Conservation (phyloP, 164 flowering plant species). For the Tetracentron sinense region DNA sequence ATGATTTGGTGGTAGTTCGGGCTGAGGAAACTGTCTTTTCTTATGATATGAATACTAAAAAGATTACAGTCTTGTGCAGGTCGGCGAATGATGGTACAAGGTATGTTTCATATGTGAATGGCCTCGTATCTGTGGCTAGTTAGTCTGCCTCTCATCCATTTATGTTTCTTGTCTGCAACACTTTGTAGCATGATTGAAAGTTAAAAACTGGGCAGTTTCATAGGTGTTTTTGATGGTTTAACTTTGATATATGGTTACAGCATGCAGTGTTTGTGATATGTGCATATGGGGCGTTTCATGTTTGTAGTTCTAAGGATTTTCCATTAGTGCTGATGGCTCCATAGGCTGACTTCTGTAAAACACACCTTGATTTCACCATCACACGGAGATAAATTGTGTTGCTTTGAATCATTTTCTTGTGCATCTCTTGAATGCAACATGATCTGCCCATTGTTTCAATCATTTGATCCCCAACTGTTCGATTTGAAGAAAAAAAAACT, state of each 20-base stretch:
- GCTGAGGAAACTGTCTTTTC: slow-evolving; percentile 7
- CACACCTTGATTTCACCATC: too few relatives aligned
- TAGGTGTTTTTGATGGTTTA: neutral
- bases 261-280: too few relatives aligned
- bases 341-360: too few relatives aligned
- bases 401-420: too few relatives aligned
- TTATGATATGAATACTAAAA: slow-evolving; percentile 19
- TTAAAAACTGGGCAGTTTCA: neutral
- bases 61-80: neutral
- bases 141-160: neutral
- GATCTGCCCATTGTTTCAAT: too few relatives aligned
- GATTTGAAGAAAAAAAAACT: too few relatives aligned
- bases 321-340: too few relatives aligned
- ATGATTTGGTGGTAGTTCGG: slow-evolving; percentile 19
- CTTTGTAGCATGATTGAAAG: neutral
- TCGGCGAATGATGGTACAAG: neutral
- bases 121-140: slow-evolving; percentile 30
- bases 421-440: too few relatives aligned
- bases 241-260: neutral
- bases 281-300: too few relatives aligned
- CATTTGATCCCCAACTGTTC: too few relatives aligned
- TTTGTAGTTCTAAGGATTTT: too few relatives aligned
- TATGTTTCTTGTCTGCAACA: neutral
- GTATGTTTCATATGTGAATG: slow-evolving; percentile 39
- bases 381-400: too few relatives aligned